Evolutionary conservation across 768 basidiomycete species (phyloP).

Genomic region (Lentinula boryana): DNA sequence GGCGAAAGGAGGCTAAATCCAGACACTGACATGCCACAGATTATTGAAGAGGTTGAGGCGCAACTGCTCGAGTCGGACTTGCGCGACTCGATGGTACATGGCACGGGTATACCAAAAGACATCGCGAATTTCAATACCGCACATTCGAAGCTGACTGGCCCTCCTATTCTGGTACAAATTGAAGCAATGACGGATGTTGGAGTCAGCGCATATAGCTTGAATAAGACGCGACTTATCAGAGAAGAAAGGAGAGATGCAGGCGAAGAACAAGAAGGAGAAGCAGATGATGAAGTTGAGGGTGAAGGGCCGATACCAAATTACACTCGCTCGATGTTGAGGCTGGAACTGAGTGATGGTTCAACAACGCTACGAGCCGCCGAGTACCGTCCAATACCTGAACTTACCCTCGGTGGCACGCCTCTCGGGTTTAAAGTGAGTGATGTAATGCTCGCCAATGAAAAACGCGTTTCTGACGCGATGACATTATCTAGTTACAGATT

Average conservation of each 20-base stretch:
- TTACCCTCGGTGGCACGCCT: slow-evolving; percentile 70
- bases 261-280: slow-evolving; percentile 43
- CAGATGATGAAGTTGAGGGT: slow-evolving; percentile 54
- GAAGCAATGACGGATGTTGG: slow-evolving; percentile 78
- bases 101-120: slow-evolving; percentile 60
- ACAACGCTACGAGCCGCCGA: slow-evolving; percentile 71
- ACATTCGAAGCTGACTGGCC: slow-evolving; percentile 22
- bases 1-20: slow-evolving; percentile 42
- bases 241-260: slow-evolving; percentile 60
- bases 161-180: slow-evolving; percentile 72
- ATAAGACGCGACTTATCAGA: slow-evolving; percentile 59
- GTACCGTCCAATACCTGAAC: slow-evolving; percentile 54
- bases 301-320: slow-evolving; percentile 80
- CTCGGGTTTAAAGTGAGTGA: slow-evolving; percentile 74
- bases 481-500: slow-evolving; percentile 50
- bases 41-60: slow-evolving; percentile 48
- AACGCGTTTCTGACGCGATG: not conserved
- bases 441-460: not conserved
- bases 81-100: slow-evolving; percentile 60
- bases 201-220: slow-evolving; percentile 73
- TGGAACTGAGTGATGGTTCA: slow-evolving; percentile 77
- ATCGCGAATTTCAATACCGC: slow-evolving; percentile 29
- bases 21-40: slow-evolving; percentile 38
- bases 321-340: slow-evolving; percentile 69
- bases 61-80: slow-evolving; percentile 75